Evolutionary conservation across 1,284 basidiomycete species (phyloP).

Genomic region (Austropuccinia psidii): DNA sequence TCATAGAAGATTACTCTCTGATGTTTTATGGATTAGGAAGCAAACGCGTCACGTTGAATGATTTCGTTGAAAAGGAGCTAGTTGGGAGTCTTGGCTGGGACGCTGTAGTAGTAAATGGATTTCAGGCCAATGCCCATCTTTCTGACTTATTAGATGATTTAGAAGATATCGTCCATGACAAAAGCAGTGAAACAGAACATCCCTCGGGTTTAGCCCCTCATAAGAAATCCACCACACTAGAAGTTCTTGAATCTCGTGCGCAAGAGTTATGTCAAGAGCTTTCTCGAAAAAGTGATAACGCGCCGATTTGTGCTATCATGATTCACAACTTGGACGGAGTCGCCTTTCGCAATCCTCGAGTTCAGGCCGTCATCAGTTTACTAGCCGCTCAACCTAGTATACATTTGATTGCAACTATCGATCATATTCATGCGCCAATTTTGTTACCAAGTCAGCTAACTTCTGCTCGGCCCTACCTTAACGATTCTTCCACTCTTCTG

Average conservation of each 20-base stretch:
- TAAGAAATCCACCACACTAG: slow-evolving; percentile 14
- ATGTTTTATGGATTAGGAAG: slow-evolving; percentile 79
- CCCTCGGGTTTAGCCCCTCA: not conserved
- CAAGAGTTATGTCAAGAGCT: slow-evolving; percentile 37
- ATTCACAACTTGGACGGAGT: slow-evolving; percentile 80
- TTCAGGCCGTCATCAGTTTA: slow-evolving; percentile 59
- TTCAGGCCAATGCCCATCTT: slow-evolving; percentile 61
- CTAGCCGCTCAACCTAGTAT: slow-evolving; percentile 63
- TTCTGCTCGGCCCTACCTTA: slow-evolving; percentile 43
- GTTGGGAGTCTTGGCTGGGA: slow-evolving; percentile 47
- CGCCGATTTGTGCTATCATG: slow-evolving; percentile 60
- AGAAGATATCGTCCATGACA: slow-evolving; percentile 46
- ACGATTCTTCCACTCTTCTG: not conserved
- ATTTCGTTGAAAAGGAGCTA: slow-evolving; percentile 59
- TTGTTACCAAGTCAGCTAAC: slow-evolving; percentile 54
- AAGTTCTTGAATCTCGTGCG: slow-evolving; percentile 40
- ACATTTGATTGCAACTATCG: slow-evolving; percentile 71
- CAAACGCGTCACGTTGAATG: slow-evolving; percentile 65
- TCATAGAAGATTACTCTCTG: slow-evolving; percentile 73
- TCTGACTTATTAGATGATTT: slow-evolving; percentile 65
- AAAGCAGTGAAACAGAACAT: not conserved
- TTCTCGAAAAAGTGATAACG: not conserved
- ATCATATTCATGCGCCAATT: slow-evolving; percentile 71
- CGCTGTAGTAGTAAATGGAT: slow-evolving; percentile 65
- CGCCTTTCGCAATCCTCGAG: slow-evolving; percentile 58